These are phyloP conservation scores for Parathielavia appendiculata DNA, from an alignment of 495 filamentous ascomycete genomes.

Conservation along the genomic window DNA sequence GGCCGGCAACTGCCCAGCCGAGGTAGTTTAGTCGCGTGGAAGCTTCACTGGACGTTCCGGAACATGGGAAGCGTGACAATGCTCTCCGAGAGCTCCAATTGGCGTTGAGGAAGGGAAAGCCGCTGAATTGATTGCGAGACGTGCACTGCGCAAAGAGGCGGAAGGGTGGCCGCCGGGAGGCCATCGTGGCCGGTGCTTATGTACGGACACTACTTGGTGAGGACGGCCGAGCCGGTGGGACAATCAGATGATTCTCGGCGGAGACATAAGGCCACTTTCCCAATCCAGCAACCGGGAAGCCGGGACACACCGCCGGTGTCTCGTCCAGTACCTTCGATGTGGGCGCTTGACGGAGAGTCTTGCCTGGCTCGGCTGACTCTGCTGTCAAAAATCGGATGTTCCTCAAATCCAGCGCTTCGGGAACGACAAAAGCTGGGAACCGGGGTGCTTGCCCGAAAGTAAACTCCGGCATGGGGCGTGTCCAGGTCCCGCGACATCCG, in stretches of 20 bases:
- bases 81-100: slow-evolving; percentile 16
- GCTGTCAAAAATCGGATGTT: slow-evolving; percentile 30
- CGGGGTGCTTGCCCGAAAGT: slow-evolving; percentile 2
- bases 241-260: slow-evolving; percentile 26
- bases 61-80: slow-evolving; percentile 19
- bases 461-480: no score
- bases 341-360: neutral
- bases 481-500: no score
- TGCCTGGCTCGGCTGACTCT: slow-evolving; percentile 24
- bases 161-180: slow-evolving; percentile 20
- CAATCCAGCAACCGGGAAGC: neutral
- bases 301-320: slow-evolving; percentile 4
- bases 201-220: slow-evolving; percentile 1
- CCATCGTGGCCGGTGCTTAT: slow-evolving; percentile 22
- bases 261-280: slow-evolving; percentile 33
- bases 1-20: slow-evolving; percentile 24
- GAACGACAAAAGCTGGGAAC: slow-evolving; percentile 9
- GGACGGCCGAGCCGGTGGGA: slow-evolving; percentile 9
- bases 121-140: slow-evolving; percentile 18
- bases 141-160: slow-evolving; percentile 30
- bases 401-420: slow-evolving; percentile 14
- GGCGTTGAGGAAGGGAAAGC: neutral
- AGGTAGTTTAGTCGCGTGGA: slow-evolving; percentile 20
- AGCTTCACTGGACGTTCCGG: slow-evolving; percentile 6
- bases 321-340: neutral